These are phyloP conservation scores for Nitzschia sp. DNA, from an alignment of 108 stramenopile genomes.

Conservation along the genomic window DNA sequence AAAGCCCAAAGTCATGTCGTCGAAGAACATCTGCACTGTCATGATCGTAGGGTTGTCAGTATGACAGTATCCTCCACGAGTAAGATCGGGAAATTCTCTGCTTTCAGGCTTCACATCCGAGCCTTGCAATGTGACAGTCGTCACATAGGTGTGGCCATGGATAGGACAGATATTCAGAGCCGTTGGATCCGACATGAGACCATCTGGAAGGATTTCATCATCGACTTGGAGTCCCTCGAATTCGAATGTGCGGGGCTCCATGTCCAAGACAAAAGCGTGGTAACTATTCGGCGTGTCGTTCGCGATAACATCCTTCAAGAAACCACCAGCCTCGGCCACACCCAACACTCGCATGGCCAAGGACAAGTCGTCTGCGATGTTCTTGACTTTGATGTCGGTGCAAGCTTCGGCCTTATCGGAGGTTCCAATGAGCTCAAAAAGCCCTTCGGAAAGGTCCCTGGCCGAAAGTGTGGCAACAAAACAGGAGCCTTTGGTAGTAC, in stretches of 20 bases:
- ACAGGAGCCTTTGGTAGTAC: background rate
- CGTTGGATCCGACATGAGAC: background rate
- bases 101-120: too few species aligned
- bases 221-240: background rate
- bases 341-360: background rate
- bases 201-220: too few species aligned
- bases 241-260: background rate
- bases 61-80: background rate
- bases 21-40: background rate
- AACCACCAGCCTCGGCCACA: background rate
- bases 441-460: background rate
- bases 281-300: background rate
- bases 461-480: background rate
- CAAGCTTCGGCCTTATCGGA: background rate
- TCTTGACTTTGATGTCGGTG: background rate
- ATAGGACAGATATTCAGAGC: background rate
- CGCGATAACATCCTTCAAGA: background rate
- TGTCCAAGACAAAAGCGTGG: background rate
- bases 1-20: background rate
- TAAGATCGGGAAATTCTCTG: background rate
- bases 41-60: background rate
- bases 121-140: background rate
- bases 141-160: background rate
- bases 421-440: background rate
- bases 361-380: background rate